Evolutionary conservation across 352 stramenopile species (phyloP).

Genomic region (Peronospora tabacina): DNA sequence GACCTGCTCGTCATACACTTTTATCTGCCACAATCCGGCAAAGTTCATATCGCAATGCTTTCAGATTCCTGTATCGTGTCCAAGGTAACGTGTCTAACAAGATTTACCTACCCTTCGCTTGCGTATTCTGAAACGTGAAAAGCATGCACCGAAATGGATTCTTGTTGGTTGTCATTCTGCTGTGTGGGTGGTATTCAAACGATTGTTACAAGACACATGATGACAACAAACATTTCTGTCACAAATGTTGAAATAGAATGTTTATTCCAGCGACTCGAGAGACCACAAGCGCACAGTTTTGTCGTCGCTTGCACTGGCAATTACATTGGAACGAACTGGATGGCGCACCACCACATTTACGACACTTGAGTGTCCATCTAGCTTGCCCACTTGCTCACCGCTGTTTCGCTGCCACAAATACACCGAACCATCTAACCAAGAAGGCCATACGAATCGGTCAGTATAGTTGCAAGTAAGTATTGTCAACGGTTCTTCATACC

Average conservation of each 20-base stretch:
- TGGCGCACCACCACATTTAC: conserved; percentile 64
- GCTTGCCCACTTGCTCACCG: conserved; percentile 29
- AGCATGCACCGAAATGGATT: conserved; percentile 49
- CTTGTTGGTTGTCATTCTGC: conserved; percentile 41
- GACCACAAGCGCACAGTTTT: conserved; percentile 53
- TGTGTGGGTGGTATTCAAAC: conserved; percentile 36
- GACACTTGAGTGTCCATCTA: conserved; percentile 54
- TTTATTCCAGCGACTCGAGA: conserved; percentile 22
- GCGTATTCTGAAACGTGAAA: conserved; percentile 41
- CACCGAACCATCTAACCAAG: conserved; percentile 43
- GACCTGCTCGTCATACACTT: conserved; percentile 66
- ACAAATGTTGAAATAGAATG: background rate
- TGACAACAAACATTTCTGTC: conserved; percentile 47
- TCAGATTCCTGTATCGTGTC: background rate
- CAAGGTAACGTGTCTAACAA: background rate
- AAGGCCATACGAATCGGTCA: background rate
- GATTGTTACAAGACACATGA: conserved; percentile 71
- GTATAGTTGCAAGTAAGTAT: background rate
- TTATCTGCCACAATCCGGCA: no score
- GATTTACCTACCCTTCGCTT: conserved; percentile 52
- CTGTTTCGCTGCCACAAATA: conserved; percentile 56
- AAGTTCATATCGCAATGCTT: background rate
- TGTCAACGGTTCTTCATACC: conserved; percentile 22
- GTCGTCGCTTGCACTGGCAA: conserved; percentile 69
- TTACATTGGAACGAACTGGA: conserved; percentile 37